Evolutionary conservation across 148 eudicot species (phyloP), one percentile per base, ranked within the genome.

Genomic region (Vaccinium darrowii): DNA sequence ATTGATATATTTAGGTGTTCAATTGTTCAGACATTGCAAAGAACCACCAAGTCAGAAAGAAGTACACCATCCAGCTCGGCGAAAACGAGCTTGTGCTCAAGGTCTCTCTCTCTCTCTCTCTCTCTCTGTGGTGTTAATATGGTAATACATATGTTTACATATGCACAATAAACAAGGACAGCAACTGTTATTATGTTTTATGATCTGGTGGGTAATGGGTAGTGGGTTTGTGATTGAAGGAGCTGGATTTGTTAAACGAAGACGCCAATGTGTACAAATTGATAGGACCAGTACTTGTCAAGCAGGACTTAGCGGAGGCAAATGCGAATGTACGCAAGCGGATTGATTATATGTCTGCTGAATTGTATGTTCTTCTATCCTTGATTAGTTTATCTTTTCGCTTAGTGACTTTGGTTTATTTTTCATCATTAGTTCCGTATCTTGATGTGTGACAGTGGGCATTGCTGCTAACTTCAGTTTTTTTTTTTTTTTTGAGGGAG

Each of bases 291-390:
- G 99, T 97, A 87, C 91, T 97, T 65, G 99, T 97, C 54, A 97
- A 95, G 91, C 99, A 97, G 91, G 99, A 97, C 88, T 90, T 97
- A 86, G 98, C 98, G 0, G 99, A 97, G 90, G 99, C 99, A 6
- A 95, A 94, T 80, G 99, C 99, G 2, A 97, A 97, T 87, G 98
- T 97, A 63, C 93, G 93, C 78, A 97, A 97, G 93, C 87, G 98
- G 67, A 97, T 97, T 43, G 99, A 95, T 18, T 97, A 97, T 85
- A 97, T 97, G 39, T 95, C 98, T 49, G 98, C 98, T 80, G 99
- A 97, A 91, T 87, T 97, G 99, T 97, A 94, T 71, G 98, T 81
- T 23, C 69, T 71, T 82, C 0, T 69, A 4, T 69, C 36, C 30
- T 13, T 30, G 19, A 13, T 69, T 27, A 30, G 30, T 12, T 69